Conservation (phyloP, 148 eudicot genomes). For the Chenopodium quinoa region DNA sequence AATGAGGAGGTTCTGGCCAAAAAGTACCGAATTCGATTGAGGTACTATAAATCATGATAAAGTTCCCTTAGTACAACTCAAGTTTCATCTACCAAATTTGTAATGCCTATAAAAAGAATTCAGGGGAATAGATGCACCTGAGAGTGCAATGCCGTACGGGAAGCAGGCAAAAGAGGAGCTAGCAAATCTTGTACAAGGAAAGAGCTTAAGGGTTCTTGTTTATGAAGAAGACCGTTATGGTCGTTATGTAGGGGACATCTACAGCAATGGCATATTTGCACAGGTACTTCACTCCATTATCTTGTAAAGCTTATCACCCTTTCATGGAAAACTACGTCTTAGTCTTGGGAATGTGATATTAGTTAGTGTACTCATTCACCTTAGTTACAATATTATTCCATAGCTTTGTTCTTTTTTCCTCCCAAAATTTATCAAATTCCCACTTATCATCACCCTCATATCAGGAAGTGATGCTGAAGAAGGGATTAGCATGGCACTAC, state of each 20-base stretch:
- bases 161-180: constrained; percentile 80
- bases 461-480: constrained; percentile 88
- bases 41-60: constrained; percentile 42
- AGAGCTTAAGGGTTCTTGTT: constrained; percentile 55
- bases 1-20: constrained; percentile 72
- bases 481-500: constrained; percentile 94
- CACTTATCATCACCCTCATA: not conserved
- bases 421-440: too few relatives aligned
- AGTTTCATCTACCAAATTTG: constrained; percentile 1
- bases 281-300: constrained; percentile 54
- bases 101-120: constrained; percentile 15
- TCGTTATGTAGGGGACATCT: constrained; percentile 81
- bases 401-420: not conserved
- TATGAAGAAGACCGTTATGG: constrained; percentile 70
- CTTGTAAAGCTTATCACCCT: not conserved
- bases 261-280: constrained; percentile 81
- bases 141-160: constrained; percentile 89
- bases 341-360: not conserved
- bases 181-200: constrained; percentile 58
- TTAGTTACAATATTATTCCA: not conserved
- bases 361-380: not conserved
- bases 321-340: not conserved
- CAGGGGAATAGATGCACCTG: constrained; percentile 98
- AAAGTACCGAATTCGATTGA: constrained; percentile 82
- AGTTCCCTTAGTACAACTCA: not conserved